Base-by-base conservation (phyloP, 2,329 filamentous ascomycete species). In the Colletotrichum eremochloae region DNA sequence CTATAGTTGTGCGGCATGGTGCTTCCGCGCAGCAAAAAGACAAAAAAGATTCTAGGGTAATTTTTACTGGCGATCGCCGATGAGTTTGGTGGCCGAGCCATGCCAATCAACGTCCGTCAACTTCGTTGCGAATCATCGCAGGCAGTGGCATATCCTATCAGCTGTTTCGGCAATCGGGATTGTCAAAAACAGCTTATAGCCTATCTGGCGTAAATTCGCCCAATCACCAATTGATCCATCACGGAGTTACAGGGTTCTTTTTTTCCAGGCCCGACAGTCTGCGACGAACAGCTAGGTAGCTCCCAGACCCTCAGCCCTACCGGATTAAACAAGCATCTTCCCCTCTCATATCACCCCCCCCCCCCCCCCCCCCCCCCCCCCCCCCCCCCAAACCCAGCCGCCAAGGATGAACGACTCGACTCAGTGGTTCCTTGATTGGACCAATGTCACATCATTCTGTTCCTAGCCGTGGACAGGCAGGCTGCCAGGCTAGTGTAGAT, bases 181-280 rank as follows among this genome's bases (percentile, higher is more conserved):
- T 12, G 2, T 3, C 40, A n/a, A n/a, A n/a, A 5, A 18, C n/a
- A 15, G 5, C 48, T 50, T 56, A 48, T 18, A n/a, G 33, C 58
- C 50, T 29, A 6, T 11, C 9, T 14, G 6, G 6, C 24, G 24
- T 15, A 33, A 9, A 29, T 24, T 29, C 0, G 24, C 11, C 69
- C 69, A 64, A 64, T 69, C 50, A 63, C 11, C 18, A 8, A 44
- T 63, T 68, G 46, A 58, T 58, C 65, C 65, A 18, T 4, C 5
- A 60, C 69, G 69, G 66, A 2, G 24, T 60, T 70, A 36, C 58
- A 64, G 48, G 29, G 55, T 18, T 11, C 14, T 14, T 15, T 53
- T 55, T 61, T 29, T 70, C 69, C 69, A 65, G 42, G 44, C 20
- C 69, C 66, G 69, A 50, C 4, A 12, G 14, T 24, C 24, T 24